Percentiles rank a stretch among this genome's conserved stretches.
Evolutionary conservation across 169 alveolate species (phyloP).

Genomic region (Eimeria mitis): DNA sequence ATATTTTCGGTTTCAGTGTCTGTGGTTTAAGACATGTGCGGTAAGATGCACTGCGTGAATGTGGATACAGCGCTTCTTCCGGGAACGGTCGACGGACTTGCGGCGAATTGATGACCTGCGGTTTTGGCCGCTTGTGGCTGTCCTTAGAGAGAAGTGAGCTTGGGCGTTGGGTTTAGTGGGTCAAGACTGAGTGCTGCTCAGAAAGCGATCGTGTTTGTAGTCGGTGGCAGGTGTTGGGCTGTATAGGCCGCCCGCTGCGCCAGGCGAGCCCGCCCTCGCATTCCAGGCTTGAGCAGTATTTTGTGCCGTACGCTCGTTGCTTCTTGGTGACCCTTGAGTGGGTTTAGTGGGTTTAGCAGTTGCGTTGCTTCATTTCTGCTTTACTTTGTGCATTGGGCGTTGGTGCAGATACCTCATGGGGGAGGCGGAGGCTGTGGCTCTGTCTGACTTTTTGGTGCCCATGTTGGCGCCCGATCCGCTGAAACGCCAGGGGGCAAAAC

Average conservation of each 20-base stretch:
- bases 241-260: neutral
- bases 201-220: neutral
- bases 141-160: conserved; percentile 78
- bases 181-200: neutral
- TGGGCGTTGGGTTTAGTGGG: neutral
- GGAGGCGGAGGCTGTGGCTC: conserved; percentile 77
- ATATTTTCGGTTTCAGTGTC: neutral
- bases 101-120: conserved; percentile 74
- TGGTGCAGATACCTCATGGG: conserved; percentile 62
- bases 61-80: conserved; percentile 73
- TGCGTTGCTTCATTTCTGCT: neutral
- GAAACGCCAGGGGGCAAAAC: conserved; percentile 94
- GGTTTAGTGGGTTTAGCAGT: neutral
- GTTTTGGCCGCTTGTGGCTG: conserved; percentile 78
- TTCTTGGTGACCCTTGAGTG: neutral
- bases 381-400: neutral
- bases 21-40: neutral
- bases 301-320: neutral
- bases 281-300: neutral
- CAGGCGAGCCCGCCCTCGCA: neutral
- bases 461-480: conserved; percentile 91
- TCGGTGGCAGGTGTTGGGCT: neutral
- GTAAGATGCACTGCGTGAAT: neutral
- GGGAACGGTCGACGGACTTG: conserved; percentile 57
- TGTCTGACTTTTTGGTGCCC: conserved; percentile 83